A percentile compares a stretch with the other conserved stretches of the same genome.
Evolutionary conservation across 345 rosid species (phyloP).

Genomic region (Linum trigynum): DNA sequence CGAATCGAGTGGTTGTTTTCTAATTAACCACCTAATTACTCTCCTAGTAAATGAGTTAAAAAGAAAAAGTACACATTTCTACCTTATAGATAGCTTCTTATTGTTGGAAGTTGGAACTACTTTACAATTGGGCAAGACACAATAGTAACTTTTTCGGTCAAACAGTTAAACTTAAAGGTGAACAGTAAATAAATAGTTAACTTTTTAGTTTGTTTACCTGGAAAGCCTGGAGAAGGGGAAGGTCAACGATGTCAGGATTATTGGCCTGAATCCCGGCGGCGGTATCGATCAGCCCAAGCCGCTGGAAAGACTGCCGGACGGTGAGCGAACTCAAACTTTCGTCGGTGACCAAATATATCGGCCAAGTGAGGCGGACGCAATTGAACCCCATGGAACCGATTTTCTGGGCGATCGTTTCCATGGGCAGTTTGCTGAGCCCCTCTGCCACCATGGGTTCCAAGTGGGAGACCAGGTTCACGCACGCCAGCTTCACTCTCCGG

Average conservation of each 20-base stretch:
- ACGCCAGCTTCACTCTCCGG: slow-evolving; percentile 49
- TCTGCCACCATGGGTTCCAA: slow-evolving; percentile 61
- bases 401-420: slow-evolving; percentile 30
- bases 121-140: no score
- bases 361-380: slow-evolving; percentile 77
- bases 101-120: no score
- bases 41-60: no score
- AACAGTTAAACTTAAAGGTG: background rate
- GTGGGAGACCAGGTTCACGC: slow-evolving; percentile 72
- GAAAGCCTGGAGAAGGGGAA: background rate
- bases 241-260: background rate
- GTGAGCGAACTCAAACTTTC: slow-evolving; percentile 34
- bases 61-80: no score
- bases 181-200: background rate
- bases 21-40: no score
- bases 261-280: background rate
- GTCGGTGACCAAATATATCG: slow-evolving; percentile 49
- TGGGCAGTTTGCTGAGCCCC: slow-evolving; percentile 68
- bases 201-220: background rate
- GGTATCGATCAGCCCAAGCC: background rate
- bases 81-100: no score
- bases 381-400: slow-evolving; percentile 50
- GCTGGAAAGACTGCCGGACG: slow-evolving; percentile 25
- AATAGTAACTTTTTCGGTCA: background rate
- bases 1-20: no score